phyloP scores from a whole-genome alignment of 2,329 filamentous ascomycete genomes.

The Didymella segeticola region DNA sequence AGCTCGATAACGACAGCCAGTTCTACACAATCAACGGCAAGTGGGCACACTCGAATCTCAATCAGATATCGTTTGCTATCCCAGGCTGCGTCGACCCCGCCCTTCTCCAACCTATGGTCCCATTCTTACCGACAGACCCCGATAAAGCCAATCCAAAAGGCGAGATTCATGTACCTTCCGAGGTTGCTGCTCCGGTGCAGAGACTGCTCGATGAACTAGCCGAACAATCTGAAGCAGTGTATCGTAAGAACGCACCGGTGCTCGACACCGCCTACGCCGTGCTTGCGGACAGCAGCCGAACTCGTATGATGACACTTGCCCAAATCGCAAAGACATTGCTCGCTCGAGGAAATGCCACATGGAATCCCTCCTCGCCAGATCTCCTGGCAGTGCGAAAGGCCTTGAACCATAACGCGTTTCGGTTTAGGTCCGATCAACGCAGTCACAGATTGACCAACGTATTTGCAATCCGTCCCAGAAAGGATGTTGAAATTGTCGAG shows the following conservation, averaged over 20 bases:
- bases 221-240: constrained; percentile 54
- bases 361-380: constrained; percentile 51
- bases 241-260: constrained; percentile 53
- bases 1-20: constrained; percentile 51
- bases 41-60: constrained; percentile 52
- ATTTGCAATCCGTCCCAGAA: constrained; percentile 67
- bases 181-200: constrained; percentile 55
- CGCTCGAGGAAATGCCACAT: constrained; percentile 25
- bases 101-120: constrained; percentile 55
- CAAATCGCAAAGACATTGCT: constrained; percentile 56
- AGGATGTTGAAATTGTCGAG: constrained; percentile 61
- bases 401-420: constrained; percentile 65
- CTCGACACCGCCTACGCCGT: constrained; percentile 59
- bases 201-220: constrained; percentile 53
- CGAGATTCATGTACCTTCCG: constrained; percentile 53
- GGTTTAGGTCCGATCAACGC: constrained; percentile 63
- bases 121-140: constrained; percentile 57
- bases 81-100: constrained; percentile 56
- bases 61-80: constrained; percentile 56
- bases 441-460: constrained; percentile 62
- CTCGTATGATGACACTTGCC: constrained; percentile 56
- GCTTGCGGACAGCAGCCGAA: constrained; percentile 53
- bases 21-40: constrained; percentile 59
- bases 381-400: constrained; percentile 75
- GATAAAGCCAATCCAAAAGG: constrained; percentile 30